These are phyloP conservation scores for Fistulinella cinereoalba DNA, from an alignment of 1,284 basidiomycete genomes.

Conservation along the genomic window DNA sequence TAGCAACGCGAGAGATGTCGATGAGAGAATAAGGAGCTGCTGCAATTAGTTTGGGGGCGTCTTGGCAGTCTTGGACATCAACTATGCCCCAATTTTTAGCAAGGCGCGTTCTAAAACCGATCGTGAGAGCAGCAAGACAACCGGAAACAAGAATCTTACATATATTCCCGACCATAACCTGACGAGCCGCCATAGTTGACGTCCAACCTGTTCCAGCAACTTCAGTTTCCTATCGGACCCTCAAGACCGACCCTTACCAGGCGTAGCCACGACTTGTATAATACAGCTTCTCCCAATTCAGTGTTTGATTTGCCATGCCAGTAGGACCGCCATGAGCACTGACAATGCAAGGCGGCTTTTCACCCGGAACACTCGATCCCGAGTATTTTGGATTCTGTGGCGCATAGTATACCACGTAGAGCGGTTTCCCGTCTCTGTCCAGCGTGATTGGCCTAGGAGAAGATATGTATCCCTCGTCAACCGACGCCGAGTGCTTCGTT, in stretches of 20 bases:
- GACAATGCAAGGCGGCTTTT: no score
- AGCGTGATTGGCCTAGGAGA: no score
- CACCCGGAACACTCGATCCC: no score
- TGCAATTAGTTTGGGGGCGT: conserved; percentile 25
- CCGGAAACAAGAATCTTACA: conserved; percentile 19
- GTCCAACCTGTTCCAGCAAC: conserved; percentile 26
- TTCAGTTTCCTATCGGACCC: background rate
- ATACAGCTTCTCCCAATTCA: background rate
- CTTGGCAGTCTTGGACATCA: conserved; percentile 31
- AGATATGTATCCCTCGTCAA: no score
- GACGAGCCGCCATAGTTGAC: conserved; percentile 33
- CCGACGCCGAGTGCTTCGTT: conserved; percentile 1
- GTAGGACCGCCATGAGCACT: background rate
- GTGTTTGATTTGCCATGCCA: background rate
- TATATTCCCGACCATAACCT: conserved; percentile 34
- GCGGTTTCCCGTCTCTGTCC: no score
- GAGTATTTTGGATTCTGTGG: no score
- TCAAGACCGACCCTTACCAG: conserved; percentile 20
- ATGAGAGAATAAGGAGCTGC: conserved; percentile 20
- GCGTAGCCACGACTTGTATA: background rate
- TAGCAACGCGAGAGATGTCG: conserved; percentile 48
- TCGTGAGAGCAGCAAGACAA: no score
- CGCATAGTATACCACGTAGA: no score
- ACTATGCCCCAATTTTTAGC: conserved; percentile 30
- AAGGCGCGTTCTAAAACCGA: no score